phyloP scores from a whole-genome alignment of 805 yeast genomes.

The Saccharomyces mikatae region DNA sequence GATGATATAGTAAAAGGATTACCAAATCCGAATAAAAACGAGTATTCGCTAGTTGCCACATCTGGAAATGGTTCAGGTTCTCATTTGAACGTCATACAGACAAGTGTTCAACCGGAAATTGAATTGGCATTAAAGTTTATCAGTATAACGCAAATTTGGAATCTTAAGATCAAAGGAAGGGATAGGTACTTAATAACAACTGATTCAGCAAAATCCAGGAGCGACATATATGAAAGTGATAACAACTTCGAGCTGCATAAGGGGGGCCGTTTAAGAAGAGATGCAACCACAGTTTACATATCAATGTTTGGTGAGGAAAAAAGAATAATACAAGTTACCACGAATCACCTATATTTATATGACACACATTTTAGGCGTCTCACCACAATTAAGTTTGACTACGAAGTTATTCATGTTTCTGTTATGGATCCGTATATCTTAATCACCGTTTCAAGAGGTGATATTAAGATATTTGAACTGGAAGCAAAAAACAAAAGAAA shows the following conservation, averaged over 20 bases:
- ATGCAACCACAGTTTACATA: slow-evolving; percentile 57
- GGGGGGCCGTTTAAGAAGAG: slow-evolving; percentile 54
- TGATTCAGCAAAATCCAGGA: slow-evolving; percentile 51
- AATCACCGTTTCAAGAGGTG: slow-evolving; percentile 62
- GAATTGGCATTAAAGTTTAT: slow-evolving; percentile 64
- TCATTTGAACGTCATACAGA: slow-evolving; percentile 53
- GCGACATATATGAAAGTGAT: slow-evolving; percentile 60
- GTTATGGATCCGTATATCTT: slow-evolving; percentile 56
- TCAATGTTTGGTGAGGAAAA: slow-evolving; percentile 49
- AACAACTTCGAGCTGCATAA: slow-evolving; percentile 55
- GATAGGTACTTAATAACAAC: slow-evolving; percentile 64
- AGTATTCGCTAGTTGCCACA: slow-evolving; percentile 59
- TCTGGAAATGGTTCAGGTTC: slow-evolving; percentile 56
- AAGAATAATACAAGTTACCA: slow-evolving; percentile 67
- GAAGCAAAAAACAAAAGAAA: slow-evolving; percentile 31
- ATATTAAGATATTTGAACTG: slow-evolving; percentile 49
- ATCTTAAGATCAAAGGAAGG: slow-evolving; percentile 37
- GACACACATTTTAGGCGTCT: slow-evolving; percentile 51
- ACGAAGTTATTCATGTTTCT: slow-evolving; percentile 56
- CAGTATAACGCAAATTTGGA: slow-evolving; percentile 71
- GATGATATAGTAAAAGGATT: slow-evolving; percentile 52
- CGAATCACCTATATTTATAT: slow-evolving; percentile 54
- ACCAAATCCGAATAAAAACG: slow-evolving; percentile 58
- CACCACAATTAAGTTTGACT: slow-evolving; percentile 44
- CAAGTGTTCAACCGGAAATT: slow-evolving; percentile 60